A percentile compares a stretch with the other conserved stretches of the same genome.
Evolutionary conservation across 148 eudicot species (phyloP).

Genomic region (Linanthus parryae): DNA sequence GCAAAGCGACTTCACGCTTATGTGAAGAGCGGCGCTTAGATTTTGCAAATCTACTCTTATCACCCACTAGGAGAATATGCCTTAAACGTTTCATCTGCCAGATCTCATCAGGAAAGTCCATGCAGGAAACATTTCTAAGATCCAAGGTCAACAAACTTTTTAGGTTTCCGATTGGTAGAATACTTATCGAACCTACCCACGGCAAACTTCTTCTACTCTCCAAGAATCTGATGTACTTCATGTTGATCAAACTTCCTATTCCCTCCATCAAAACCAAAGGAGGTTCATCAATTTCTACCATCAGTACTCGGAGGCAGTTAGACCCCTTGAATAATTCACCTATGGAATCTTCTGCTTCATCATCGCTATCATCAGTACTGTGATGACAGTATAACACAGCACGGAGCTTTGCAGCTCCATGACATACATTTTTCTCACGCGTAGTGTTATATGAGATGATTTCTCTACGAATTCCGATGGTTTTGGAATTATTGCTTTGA

Average conservation of each 20-base stretch:
- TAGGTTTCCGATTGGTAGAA: slow-evolving; percentile 1
- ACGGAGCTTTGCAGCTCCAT: neutral
- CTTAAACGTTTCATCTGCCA: slow-evolving; percentile 5
- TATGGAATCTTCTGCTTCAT: neutral
- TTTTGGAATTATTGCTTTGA: neutral
- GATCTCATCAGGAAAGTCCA: neutral
- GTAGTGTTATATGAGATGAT: no score
- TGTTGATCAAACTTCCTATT: slow-evolving; percentile 4
- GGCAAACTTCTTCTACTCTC: neutral
- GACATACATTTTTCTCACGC: no score
- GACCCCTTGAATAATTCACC: neutral
- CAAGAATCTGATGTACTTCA: slow-evolving; percentile 2
- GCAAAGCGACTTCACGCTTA: neutral
- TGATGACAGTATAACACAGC: neutral
- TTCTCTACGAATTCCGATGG: neutral
- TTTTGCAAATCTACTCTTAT: neutral
- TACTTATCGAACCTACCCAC: neutral
- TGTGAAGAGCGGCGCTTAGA: neutral
- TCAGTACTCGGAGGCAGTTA: neutral
- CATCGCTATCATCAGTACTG: no score
- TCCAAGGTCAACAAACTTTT: slow-evolving; percentile 3
- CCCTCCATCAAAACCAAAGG: neutral
- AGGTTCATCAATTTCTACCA: neutral
- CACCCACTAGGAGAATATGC: neutral
- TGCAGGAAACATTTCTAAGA: no score